Conservation (phyloP, 108 stramenopile species). For the Fragilariopsis cylindrus region DNA sequence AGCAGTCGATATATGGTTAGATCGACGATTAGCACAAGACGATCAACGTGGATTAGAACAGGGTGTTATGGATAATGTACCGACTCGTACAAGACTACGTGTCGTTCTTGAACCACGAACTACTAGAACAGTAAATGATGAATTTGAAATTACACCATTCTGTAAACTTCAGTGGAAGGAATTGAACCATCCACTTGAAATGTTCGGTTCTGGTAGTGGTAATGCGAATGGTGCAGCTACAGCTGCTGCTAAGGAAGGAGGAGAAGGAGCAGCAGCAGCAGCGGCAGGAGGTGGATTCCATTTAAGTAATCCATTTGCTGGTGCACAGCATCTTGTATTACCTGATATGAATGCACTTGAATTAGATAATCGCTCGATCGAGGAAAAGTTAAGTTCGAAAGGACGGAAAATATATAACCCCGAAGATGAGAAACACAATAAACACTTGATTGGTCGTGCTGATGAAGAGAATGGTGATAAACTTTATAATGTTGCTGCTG, state of each 20-base stretch:
- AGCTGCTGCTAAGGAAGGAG: background rate
- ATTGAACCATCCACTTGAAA: slow-evolving; percentile 57
- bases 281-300: background rate
- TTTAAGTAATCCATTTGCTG: no score
- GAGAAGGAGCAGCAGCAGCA: background rate
- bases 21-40: slow-evolving; percentile 52
- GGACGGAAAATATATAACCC: background rate
- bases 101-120: slow-evolving; percentile 39
- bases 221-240: background rate
- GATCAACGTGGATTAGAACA: slow-evolving; percentile 56
- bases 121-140: background rate
- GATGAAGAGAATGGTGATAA: background rate
- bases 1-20: slow-evolving; percentile 64
- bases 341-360: slow-evolving; percentile 1
- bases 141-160: slow-evolving; percentile 50
- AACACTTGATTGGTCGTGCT: background rate
- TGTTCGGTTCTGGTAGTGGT: slow-evolving; percentile 31
- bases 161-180: slow-evolving; percentile 59
- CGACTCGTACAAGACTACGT: slow-evolving; percentile 56
- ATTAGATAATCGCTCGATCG: background rate
- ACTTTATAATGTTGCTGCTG: slow-evolving; percentile 38
- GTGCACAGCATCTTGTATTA: background rate
- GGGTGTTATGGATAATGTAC: slow-evolving; percentile 57
- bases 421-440: background rate
- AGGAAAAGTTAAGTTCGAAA: slow-evolving; percentile 20